phyloP scores from a whole-genome alignment of 257 asterid genomes.

The Handroanthus guayacan region DNA sequence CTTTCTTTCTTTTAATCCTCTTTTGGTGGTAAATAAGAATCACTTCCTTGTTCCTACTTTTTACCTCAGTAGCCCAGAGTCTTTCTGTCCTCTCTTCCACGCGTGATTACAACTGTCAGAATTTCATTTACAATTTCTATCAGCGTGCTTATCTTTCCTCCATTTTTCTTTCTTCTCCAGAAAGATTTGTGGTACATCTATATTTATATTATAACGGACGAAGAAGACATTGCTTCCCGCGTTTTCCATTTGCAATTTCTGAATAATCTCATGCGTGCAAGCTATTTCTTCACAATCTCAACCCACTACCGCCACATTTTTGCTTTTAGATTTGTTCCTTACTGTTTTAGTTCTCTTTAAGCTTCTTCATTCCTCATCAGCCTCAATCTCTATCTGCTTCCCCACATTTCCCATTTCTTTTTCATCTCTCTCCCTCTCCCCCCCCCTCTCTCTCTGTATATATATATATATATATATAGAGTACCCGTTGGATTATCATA shows the following conservation, averaged over 20 bases:
- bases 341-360: slow-evolving; percentile 62
- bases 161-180: slow-evolving; percentile 28
- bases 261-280: slow-evolving; percentile 83
- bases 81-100: slow-evolving; percentile 36
- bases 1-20: no score
- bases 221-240: slow-evolving; percentile 82
- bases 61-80: slow-evolving; percentile 13
- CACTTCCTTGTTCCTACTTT: slow-evolving; percentile 34
- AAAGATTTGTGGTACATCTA: slow-evolving; percentile 18
- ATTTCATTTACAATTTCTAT: background rate
- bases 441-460: background rate
- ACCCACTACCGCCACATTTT: slow-evolving; percentile 38
- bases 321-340: slow-evolving; percentile 13
- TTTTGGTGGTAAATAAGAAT: no score
- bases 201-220: background rate
- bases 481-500: slow-evolving; percentile 12
- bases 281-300: slow-evolving; percentile 53
- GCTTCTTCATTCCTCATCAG: slow-evolving; percentile 61
- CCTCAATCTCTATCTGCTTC: slow-evolving; percentile 41
- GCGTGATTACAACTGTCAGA: slow-evolving; percentile 39
- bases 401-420: slow-evolving; percentile 29
- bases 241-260: slow-evolving; percentile 51
- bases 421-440: no score
- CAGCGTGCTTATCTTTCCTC: background rate
- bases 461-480: slow-evolving; percentile 1